Percentiles rank a stretch among this genome's conserved stretches.
These are phyloP conservation scores for Adenanthera pavonina DNA, from an alignment of 306 rosid genomes.

Conservation along the genomic window DNA sequence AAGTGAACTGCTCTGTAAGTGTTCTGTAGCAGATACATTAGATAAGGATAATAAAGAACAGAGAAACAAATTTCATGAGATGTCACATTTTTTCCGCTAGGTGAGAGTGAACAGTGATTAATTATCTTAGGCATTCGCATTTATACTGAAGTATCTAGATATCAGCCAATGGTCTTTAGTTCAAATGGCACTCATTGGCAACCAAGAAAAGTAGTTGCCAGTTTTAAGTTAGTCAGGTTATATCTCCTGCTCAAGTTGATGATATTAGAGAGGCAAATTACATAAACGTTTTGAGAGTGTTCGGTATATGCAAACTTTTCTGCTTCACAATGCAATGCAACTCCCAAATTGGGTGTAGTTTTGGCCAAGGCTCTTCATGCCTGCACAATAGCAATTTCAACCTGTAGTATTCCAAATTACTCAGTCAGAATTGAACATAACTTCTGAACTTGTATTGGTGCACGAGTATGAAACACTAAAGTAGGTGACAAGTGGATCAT, in stretches of 20 bases:
- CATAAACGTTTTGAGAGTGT: not conserved
- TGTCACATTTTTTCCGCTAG: slow-evolving; percentile 11
- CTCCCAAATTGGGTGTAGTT: not conserved
- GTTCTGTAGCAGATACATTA: slow-evolving; percentile 24
- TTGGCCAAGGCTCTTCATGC: not conserved
- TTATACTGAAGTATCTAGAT: slow-evolving; percentile 6
- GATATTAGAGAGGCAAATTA: not conserved
- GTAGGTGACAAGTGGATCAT: not conserved
- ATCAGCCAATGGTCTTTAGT: not conserved
- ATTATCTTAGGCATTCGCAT: slow-evolving; percentile 6
- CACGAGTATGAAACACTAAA: not conserved
- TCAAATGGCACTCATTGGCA: not conserved
- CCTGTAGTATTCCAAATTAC: not conserved
- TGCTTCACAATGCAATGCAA: not conserved
- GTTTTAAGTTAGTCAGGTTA: not conserved
- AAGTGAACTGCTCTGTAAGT: slow-evolving; percentile 8
- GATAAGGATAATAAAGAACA: not conserved
- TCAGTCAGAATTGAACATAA: not conserved
- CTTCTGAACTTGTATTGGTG: not conserved
- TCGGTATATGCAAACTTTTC: not conserved
- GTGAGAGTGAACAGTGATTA: slow-evolving; percentile 19
- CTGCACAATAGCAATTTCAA: not conserved
- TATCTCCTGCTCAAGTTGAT: not conserved
- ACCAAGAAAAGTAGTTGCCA: not conserved
- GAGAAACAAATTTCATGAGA: slow-evolving; percentile 24